phyloP scores from a whole-genome alignment of 441 rosid species.

The Populus hybrid region DNA sequence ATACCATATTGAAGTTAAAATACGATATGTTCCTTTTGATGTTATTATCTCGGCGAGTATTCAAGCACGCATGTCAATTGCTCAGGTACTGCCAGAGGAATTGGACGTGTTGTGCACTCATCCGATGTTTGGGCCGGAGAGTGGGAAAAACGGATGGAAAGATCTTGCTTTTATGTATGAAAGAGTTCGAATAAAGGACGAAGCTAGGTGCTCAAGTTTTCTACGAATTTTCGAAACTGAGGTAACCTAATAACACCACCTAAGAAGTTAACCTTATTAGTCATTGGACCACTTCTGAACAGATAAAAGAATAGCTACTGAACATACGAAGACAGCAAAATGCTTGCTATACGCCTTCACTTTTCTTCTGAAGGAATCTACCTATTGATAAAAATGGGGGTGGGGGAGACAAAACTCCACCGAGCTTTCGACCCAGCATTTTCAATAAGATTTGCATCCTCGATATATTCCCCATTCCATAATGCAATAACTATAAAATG shows the following conservation, averaged over 20 bases:
- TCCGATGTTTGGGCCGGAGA: constrained; percentile 69
- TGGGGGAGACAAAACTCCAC: too few species aligned
- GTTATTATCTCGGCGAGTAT: background rate
- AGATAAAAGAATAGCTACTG: too few species aligned
- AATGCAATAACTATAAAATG: background rate
- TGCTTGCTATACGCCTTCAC: too few species aligned
- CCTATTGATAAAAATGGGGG: background rate
- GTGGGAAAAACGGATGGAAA: constrained; percentile 54
- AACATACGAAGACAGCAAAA: too few species aligned
- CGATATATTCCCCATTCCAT: background rate
- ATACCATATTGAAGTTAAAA: background rate
- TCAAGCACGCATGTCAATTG: background rate
- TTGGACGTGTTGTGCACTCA: constrained; percentile 57
- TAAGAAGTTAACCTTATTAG: too few species aligned
- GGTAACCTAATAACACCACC: constrained; percentile 22
- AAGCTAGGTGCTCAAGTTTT: constrained; percentile 41
- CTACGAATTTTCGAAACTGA: constrained; percentile 45
- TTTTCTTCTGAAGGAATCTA: too few species aligned
- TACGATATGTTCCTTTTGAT: too few species aligned
- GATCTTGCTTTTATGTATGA: constrained; percentile 47
- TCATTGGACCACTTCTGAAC: too few species aligned
- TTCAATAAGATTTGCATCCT: background rate
- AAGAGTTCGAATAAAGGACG: constrained; percentile 41
- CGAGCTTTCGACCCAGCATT: background rate
- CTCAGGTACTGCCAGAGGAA: constrained; percentile 48